These are phyloP conservation scores for Vachellia pachyceras DNA, from an alignment of 306 rosid species.

Conservation along the genomic window DNA sequence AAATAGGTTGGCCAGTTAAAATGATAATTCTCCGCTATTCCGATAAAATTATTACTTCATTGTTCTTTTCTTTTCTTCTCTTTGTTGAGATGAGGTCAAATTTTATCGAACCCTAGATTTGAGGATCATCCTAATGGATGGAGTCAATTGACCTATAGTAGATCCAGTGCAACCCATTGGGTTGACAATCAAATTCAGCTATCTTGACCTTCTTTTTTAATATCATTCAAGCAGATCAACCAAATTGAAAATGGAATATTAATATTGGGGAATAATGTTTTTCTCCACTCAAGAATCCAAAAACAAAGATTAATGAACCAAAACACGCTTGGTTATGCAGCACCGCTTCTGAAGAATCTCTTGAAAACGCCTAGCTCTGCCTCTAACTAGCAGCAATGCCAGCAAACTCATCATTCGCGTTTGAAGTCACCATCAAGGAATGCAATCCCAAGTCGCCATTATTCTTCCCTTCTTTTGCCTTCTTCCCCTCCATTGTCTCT, in stretches of 20 bases:
- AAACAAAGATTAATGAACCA: background rate
- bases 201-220: background rate
- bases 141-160: background rate
- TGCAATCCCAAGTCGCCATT: slow-evolving; percentile 42
- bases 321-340: background rate
- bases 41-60: too few species aligned
- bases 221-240: too few species aligned
- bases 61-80: background rate
- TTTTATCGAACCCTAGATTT: background rate
- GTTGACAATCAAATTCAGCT: background rate
- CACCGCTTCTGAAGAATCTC: background rate
- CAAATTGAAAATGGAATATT: background rate
- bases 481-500: slow-evolving; percentile 15
- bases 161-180: background rate
- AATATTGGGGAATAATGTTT: background rate
- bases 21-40: too few species aligned
- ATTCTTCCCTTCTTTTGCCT: slow-evolving; percentile 24
- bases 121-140: background rate
- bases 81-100: background rate
- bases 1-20: too few species aligned
- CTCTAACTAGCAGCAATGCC: background rate
- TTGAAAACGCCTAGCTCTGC: background rate
- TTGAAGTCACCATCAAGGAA: slow-evolving; percentile 20
- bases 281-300: background rate
- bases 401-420: slow-evolving; percentile 15